Evolutionary conservation across 2,329 filamentous ascomycete genomes (phyloP), one percentile per base, ranked within the genome.

Genomic region (Epichloe amarillans): DNA sequence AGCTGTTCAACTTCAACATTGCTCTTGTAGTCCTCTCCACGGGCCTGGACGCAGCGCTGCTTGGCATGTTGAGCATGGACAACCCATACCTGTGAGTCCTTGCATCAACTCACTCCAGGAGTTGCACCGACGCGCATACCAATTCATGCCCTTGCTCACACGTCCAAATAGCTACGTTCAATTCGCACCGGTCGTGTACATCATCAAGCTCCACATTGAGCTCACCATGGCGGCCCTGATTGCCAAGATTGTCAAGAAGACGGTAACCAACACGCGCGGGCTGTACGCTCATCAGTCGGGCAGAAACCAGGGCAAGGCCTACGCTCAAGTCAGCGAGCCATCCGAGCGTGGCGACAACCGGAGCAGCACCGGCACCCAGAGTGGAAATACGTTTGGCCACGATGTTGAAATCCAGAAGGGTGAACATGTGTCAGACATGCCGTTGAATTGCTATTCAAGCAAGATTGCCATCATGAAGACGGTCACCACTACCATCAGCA

Each of bases 131-230:
- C 26, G 26, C 26, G 26, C 10, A 11, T 11, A 30, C 8, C 26
- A 8, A 30, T 30, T 3, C 26, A 10, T 30, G 8, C 26, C 8
- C 14, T 41, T 8, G 33, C 39, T 8, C 55, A 53, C 40, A 42
- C 23, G 47, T 51, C 39, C 37, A 33, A 10, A 5, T 23, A 61
- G 63, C 52, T 64, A 61, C 53, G 69, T 74, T 36, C 72, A 75
- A 56, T 74, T 77, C 54, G 70, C 74, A 35, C 73, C 73, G 0
- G 64, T 76, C 3, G 72, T 72, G 2, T 77, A 76, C 54, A 67
- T 74, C 26, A 66, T 75, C 49, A 77, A 77, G 53, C 67, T 77
- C 15, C 70, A 76, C 54, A 76, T 77, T 54, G 74, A 77, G 55
- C 67, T 77, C 57, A 67, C 68, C 19, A 76, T 77, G 72, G 72